Percentiles rank a stretch among this genome's conserved stretches.
These are phyloP conservation scores for Lasiosphaeriaceae sp. DNA, from an alignment of 495 filamentous ascomycete genomes.

Conservation along the genomic window DNA sequence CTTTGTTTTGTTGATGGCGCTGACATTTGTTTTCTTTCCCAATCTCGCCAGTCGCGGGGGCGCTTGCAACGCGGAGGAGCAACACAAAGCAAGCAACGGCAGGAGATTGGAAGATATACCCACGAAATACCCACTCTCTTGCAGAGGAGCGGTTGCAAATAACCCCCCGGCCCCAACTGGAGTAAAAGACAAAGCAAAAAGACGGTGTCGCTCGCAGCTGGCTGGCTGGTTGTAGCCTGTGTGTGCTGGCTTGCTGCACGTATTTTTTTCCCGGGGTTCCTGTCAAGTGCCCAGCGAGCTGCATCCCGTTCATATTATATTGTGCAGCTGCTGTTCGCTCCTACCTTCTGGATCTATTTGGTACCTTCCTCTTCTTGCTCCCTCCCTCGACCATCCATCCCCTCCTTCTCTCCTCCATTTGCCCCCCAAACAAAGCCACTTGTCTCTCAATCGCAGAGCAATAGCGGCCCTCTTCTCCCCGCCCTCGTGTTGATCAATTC, in stretches of 20 bases:
- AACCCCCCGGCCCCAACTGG: not conserved
- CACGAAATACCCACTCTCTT: conserved; percentile 6
- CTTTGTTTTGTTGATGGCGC: not conserved
- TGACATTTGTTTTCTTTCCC: not conserved
- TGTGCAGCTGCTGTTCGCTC: too few species aligned
- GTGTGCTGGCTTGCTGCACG: not conserved
- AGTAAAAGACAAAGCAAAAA: not conserved
- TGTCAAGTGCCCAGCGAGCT: not conserved
- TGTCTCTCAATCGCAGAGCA: not conserved
- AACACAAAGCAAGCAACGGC: not conserved
- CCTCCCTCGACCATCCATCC: too few species aligned
- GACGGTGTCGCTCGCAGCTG: not conserved
- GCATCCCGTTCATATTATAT: not conserved
- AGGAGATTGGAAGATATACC: conserved; percentile 6
- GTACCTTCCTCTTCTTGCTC: too few species aligned
- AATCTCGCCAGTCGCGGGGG: not conserved
- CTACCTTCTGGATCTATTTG: too few species aligned
- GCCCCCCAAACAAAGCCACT: too few species aligned
- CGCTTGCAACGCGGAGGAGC: not conserved
- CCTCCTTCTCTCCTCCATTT: too few species aligned
- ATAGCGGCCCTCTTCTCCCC: not conserved
- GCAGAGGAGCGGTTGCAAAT: conserved; percentile 5
- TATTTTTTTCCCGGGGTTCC: not conserved
- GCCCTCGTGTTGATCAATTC: not conserved
- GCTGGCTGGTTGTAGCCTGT: too few species aligned